Evolutionary conservation across 768 basidiomycete genomes (phyloP), one percentile per base, ranked within the genome.

Genomic region (Serendipita sp.): DNA sequence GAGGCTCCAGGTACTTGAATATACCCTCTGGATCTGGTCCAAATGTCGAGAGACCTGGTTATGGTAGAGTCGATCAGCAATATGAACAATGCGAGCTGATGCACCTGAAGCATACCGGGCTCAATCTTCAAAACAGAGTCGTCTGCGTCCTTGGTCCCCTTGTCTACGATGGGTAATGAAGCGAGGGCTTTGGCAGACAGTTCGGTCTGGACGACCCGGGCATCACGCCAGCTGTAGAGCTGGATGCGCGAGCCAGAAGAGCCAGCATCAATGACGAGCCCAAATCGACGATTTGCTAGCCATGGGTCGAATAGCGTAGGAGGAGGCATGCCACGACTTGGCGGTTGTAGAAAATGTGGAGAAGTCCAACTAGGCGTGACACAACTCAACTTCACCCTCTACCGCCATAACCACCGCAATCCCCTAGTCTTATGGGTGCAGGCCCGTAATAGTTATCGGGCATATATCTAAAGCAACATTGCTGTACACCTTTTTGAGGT

Each of bases 221-320:
- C 87, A 73, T 97, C 87, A 68, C 82, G 82, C 96, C 95, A 99
- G 73, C 90, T 92, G 77, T 99, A 98, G 69, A 98, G 91, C 74
- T 97, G 94, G 41, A 97, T 78, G 64, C 96, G 79, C 3, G 95
- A 97, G 34, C 96, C 96, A 28, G 93, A 97, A 73, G 93, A 96
- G 67, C 96, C 96, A 72, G 96, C 96, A 78, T 99, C 96, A 74
- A 99, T 91, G 67, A 98, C 93, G 66, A 98, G 82, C 66, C 91
- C 92, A 75, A 91, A 95, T 70, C 86, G 84, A 69, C 91, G 85
- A 64, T 83, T 84, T 66, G 80, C 75, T 65, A 89, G 80, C 90
- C 90, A 92, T 67, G 85, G 75, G 72, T 90, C 83, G 69, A 78
- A 78, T 63, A 76, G 81, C 65, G 80, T 82, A 66, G 87, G 85